These are phyloP conservation scores for Voacanga thouarsii DNA, from an alignment of 257 asterid genomes.

Conservation along the genomic window DNA sequence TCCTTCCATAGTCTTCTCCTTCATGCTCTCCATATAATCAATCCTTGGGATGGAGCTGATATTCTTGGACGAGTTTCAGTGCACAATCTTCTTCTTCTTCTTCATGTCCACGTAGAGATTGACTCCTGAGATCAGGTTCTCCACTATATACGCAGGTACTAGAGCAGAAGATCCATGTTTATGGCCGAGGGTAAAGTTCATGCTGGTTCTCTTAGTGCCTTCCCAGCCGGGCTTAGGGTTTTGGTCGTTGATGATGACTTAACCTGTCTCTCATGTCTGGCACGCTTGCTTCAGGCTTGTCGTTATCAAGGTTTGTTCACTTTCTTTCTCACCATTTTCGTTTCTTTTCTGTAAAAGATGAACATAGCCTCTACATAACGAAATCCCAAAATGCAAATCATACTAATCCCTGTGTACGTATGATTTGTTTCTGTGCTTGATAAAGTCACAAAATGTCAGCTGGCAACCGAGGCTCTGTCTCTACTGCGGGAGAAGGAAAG, in stretches of 20 bases:
- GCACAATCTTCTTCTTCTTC: background rate
- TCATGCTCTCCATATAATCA: background rate
- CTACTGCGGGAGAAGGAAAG: conserved; percentile 18
- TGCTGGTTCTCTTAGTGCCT: background rate
- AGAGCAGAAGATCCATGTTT: background rate
- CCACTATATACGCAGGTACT: no score
- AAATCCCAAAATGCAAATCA: no score
- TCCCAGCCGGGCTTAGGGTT: conserved; percentile 20
- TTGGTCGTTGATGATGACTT: conserved; percentile 14
- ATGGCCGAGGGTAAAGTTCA: background rate
- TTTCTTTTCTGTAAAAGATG: no score
- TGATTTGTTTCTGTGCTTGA: background rate
- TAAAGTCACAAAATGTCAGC: conserved; percentile 8
- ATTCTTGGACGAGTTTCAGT: background rate
- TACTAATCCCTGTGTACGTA: background rate
- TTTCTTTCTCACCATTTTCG: background rate
- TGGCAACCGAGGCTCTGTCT: conserved; percentile 16
- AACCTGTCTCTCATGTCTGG: background rate
- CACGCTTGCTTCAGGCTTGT: conserved; percentile 8
- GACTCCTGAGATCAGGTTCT: no score
- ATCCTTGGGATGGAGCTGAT: background rate
- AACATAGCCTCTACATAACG: no score
- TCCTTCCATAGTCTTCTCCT: conserved; percentile 7
- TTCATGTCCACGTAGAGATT: background rate
- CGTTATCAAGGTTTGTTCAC: conserved; percentile 18